A percentile compares a stretch with the other conserved stretches of the same genome.
phyloP scores from a whole-genome alignment of 2,329 filamentous ascomycete species.

The Pseudomassariella vexata region DNA sequence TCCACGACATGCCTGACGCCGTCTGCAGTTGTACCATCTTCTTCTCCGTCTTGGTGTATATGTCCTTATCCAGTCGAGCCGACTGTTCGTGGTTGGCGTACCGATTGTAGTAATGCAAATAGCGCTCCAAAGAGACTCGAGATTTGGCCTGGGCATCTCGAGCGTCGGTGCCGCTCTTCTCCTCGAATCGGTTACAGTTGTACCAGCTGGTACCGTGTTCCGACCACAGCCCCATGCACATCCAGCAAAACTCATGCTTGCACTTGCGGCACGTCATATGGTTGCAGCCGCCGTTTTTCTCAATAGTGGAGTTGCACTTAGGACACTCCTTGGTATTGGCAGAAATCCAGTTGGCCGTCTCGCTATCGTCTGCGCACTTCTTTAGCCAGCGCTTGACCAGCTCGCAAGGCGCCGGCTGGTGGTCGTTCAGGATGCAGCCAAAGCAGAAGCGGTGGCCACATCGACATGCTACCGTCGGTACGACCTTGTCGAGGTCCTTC shows the following conservation, averaged over 20 bases:
- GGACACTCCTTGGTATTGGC: constrained; percentile 98
- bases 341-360: constrained; percentile 99
- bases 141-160: constrained; percentile 89
- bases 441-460: constrained; percentile 93
- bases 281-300: constrained; percentile 69
- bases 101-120: constrained; percentile 97
- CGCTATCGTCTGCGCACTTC: constrained; percentile 96
- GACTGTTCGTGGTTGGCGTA: constrained; percentile 99
- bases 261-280: constrained; percentile 34
- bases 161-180: constrained; percentile 88
- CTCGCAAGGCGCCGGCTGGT: constrained; percentile 87
- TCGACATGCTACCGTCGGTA: constrained; percentile 81
- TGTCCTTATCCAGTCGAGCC: constrained; percentile 91
- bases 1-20: constrained; percentile 95
- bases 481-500: constrained; percentile 76
- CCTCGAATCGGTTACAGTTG: constrained; percentile 96
- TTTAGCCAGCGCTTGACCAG: constrained; percentile 94
- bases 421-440: constrained; percentile 82
- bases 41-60: constrained; percentile 93
- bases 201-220: constrained; percentile 99
- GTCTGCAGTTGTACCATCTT: constrained; percentile 98
- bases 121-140: constrained; percentile 86
- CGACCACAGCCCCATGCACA: constrained; percentile 99
- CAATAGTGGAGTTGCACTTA: constrained; percentile 92
- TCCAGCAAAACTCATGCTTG: constrained; percentile 72